Evolutionary conservation across 225 moss, liverwort and hornwort species (phyloP), one percentile per base, ranked within the genome.

Genomic region (Pseudisothecium myosuroides): DNA sequence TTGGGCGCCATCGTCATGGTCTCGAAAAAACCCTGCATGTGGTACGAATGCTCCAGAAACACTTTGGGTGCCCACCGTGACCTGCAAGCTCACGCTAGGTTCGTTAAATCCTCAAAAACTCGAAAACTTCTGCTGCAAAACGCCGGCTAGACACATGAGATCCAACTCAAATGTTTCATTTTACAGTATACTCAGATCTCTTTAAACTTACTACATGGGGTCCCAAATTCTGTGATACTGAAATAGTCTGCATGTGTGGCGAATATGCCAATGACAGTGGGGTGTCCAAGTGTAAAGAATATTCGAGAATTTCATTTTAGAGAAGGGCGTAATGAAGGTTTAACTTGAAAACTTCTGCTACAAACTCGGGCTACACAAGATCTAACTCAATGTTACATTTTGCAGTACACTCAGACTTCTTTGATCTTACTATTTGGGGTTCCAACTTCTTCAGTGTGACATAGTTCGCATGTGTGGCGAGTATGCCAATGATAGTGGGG

Each of bases 1-100:
- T 79, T 86, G 50, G 81, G 89, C 60, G 77, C 49, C 92, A 88
- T 88, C 32, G 93, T 89, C 92, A 94, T 90, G 63, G 87, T 88
- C 83, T 94, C 91, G 85, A 93, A 96, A 60, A 85, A 98, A 2
- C 94, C 96, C 59, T 95, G 94, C 62, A 98, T 82, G 59, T 90
- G 43, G 82, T 93, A 96, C 3, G 92, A 87, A 17, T 87, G 85
- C 84, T 98, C 97, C 49, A 95, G 54, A 41, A 86, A 89, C 64
- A 96, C 92, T 87, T 90, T 93, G 9, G 88, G 54, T 60, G 89
- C 94, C 89, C 96, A 91, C 63, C 90, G 91, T 23, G 85, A 90
- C 85, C 94, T 91, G 80, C 56, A 83, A 78, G 79, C 37, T 19
- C 67, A 45, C 77, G 37, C 16, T 16, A 21, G 4, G 43, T 47